A percentile compares a stretch with the other conserved stretches of the same genome.
Conservation (phyloP, 352 stramenopile species). For the Thraustochytrium sp. region DNA sequence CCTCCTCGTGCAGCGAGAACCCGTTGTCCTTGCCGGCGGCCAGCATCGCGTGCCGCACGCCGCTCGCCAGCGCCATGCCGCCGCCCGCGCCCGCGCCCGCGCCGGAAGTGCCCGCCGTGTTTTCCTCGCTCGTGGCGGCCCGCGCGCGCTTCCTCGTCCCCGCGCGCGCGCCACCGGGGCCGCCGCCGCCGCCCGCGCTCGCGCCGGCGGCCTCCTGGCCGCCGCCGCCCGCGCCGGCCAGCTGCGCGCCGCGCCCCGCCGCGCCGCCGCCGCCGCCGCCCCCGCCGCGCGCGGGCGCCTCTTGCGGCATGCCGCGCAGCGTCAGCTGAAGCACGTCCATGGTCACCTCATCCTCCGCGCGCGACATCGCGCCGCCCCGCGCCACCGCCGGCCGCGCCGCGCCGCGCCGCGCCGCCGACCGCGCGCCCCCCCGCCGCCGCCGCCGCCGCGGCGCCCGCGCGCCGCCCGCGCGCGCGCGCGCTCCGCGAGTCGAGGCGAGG, state of each 20-base stretch:
- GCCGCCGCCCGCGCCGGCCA: background rate
- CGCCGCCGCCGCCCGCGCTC: background rate
- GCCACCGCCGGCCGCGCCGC: background rate
- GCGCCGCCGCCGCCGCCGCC: background rate
- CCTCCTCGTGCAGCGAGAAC: background rate
- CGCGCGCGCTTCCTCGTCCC: too few relatives aligned
- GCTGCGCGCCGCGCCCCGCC: background rate
- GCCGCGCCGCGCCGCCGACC: background rate
- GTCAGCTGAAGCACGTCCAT: constrained; percentile 1
- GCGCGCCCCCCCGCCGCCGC: too few relatives aligned
- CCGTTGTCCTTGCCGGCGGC: too few relatives aligned
- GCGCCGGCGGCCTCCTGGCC: background rate
- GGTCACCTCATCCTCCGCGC: background rate
- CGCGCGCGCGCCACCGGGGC: too few relatives aligned
- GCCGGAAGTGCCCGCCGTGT: too few relatives aligned
- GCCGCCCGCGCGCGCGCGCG: too few relatives aligned
- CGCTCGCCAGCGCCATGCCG: background rate
- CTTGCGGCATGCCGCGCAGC: constrained; percentile 7
- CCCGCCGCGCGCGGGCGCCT: background rate
- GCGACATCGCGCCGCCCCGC: background rate
- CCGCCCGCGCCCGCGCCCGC: too few relatives aligned
- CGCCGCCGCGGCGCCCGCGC: too few relatives aligned
- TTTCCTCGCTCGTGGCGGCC: too few relatives aligned
- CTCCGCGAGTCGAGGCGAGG: too few relatives aligned
- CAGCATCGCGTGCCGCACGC: too few relatives aligned